Percentiles rank a stretch among this genome's conserved stretches.
Conservation (phyloP, 2,329 filamentous ascomycete species). For the Pseudogymnoascus sp. region DNA sequence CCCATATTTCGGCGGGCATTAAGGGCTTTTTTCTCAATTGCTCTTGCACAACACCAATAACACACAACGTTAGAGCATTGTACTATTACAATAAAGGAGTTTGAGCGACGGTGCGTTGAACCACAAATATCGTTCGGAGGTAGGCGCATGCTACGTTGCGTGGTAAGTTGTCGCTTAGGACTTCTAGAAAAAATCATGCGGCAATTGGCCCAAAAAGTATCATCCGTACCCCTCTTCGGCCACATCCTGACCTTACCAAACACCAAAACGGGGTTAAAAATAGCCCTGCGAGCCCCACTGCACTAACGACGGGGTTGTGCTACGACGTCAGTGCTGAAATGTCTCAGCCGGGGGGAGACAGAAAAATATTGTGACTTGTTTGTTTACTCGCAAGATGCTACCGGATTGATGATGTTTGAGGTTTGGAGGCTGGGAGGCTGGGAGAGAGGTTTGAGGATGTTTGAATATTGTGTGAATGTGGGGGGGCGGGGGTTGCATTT, state of each 20-base stretch:
- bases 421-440: background rate
- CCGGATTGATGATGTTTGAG: background rate
- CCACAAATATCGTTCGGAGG: background rate
- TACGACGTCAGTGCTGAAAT: background rate
- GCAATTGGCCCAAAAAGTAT: background rate
- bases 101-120: background rate
- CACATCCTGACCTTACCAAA: background rate
- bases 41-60: background rate
- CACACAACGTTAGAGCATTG: too few relatives aligned
- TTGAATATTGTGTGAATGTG: background rate
- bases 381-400: background rate
- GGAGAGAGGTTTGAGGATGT: background rate
- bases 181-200: background rate
- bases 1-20: background rate
- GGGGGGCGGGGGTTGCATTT: background rate
- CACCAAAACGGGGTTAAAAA: constrained; percentile 1
- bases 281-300: background rate
- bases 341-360: background rate
- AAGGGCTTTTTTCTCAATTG: background rate
- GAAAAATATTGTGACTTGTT: background rate
- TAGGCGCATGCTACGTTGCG: constrained; percentile 2
- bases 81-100: background rate
- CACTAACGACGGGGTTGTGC: background rate
- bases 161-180: background rate
- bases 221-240: background rate